phyloP scores from a whole-genome alignment of 352 stramenopile genomes.

The Phytophthora constricta region DNA sequence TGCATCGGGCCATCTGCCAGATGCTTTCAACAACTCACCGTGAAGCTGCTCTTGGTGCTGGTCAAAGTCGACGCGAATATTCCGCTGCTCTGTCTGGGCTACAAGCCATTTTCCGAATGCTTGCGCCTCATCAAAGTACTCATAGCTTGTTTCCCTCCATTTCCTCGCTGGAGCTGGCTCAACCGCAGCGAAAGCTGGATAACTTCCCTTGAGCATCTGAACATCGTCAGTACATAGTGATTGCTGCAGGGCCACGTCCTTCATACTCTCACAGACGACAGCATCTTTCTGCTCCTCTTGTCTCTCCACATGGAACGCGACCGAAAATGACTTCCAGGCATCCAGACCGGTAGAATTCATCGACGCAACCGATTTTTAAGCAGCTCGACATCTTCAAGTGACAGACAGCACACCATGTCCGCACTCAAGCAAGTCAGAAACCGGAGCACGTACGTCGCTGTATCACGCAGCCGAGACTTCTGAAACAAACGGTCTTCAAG shows the following conservation, averaged over 20 bases:
- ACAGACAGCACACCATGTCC: constrained; percentile 62
- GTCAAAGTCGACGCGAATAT: constrained; percentile 21
- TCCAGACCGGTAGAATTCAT: constrained; percentile 38
- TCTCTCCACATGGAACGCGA: constrained; percentile 55
- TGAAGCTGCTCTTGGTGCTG: neutral
- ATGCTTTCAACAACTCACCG: constrained; percentile 25
- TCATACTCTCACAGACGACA: constrained; percentile 20
- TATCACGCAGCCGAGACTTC: constrained; percentile 52
- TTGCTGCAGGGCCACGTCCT: constrained; percentile 5
- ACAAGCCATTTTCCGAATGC: constrained; percentile 38
- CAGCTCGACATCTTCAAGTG: constrained; percentile 34
- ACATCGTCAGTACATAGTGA: neutral
- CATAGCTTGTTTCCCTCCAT: neutral
- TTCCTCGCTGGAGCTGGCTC: constrained; percentile 40
- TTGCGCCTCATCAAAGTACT: constrained; percentile 19
- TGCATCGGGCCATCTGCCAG: constrained; percentile 26
- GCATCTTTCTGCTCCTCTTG: constrained; percentile 66
- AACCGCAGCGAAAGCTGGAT: constrained; percentile 34
- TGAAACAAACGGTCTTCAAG: constrained; percentile 54
- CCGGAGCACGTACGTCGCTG: constrained; percentile 73
- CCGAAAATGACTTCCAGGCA: constrained; percentile 47
- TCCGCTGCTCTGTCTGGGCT: constrained; percentile 21
- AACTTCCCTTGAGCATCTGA: constrained; percentile 48
- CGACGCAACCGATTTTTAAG: constrained; percentile 32
- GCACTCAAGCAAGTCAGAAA: constrained; percentile 63